Percentiles rank a stretch among this genome's conserved stretches.
phyloP scores from a whole-genome alignment of 305 asterid species.

The Rubia peregrina region DNA sequence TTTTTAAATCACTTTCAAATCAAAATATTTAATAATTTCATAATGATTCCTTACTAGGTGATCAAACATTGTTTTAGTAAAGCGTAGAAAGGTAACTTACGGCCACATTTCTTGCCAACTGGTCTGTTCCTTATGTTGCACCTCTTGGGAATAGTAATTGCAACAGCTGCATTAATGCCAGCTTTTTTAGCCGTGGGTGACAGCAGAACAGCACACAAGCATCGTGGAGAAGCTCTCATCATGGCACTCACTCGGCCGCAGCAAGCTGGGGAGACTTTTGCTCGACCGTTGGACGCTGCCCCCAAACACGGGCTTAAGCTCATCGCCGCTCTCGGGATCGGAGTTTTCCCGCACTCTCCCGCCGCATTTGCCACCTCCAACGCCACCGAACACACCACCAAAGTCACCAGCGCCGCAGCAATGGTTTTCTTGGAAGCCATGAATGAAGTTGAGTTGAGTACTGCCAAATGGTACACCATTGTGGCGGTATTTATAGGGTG shows the following conservation, averaged over 20 bases:
- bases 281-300: slow-evolving; percentile 22
- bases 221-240: slow-evolving; percentile 25
- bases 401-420: slow-evolving; percentile 7
- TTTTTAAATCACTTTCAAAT: not conserved
- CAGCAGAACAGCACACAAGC: slow-evolving; percentile 31
- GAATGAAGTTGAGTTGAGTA: too few species aligned
- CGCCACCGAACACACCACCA: slow-evolving; percentile 15
- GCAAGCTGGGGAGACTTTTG: slow-evolving; percentile 21
- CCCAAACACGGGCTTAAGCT: slow-evolving; percentile 32
- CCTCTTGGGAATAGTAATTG: slow-evolving; percentile 32
- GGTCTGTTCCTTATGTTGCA: slow-evolving; percentile 33
- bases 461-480: too few species aligned
- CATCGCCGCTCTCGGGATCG: slow-evolving; percentile 15
- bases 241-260: slow-evolving; percentile 26
- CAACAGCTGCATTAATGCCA: slow-evolving; percentile 28
- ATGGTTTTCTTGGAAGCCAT: slow-evolving; percentile 17
- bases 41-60: too few species aligned
- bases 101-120: slow-evolving; percentile 34
- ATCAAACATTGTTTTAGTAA: too few species aligned
- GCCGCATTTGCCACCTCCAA: slow-evolving; percentile 19
- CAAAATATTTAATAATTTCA: too few species aligned
- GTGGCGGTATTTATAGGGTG: too few species aligned
- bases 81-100: slow-evolving; percentile 16
- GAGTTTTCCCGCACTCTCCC: slow-evolving; percentile 30
- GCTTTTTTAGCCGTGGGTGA: slow-evolving; percentile 31